phyloP scores from a whole-genome alignment of 352 stramenopile genomes.

The Globisporangium canariense region DNA sequence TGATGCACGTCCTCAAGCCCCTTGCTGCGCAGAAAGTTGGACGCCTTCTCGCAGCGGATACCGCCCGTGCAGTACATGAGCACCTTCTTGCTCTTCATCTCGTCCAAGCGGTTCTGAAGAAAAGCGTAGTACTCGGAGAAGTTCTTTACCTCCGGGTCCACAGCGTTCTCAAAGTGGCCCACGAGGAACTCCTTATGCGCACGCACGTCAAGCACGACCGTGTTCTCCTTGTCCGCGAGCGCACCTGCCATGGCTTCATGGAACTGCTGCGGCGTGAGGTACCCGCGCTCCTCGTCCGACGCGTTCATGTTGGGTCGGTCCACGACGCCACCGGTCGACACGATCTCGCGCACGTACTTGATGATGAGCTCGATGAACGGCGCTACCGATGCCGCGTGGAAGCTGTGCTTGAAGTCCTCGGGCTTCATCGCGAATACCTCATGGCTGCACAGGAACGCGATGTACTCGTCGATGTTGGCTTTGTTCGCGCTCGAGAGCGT shows the following conservation, averaged over 20 bases:
- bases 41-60: conserved; percentile 75
- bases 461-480: conserved; percentile 60
- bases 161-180: conserved; percentile 62
- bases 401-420: conserved; percentile 80
- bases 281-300: conserved; percentile 54
- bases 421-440: conserved; percentile 44
- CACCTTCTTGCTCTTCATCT: conserved; percentile 71
- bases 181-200: conserved; percentile 67
- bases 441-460: conserved; percentile 47
- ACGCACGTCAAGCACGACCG: conserved; percentile 57
- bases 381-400: conserved; percentile 29
- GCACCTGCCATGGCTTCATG: conserved; percentile 55
- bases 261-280: conserved; percentile 77
- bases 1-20: conserved; percentile 56
- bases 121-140: conserved; percentile 78
- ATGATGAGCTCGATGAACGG: conserved; percentile 66
- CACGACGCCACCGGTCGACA: conserved; percentile 53
- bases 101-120: conserved; percentile 49
- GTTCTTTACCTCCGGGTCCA: conserved; percentile 69
- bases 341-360: conserved; percentile 79
- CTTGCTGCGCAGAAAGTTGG: conserved; percentile 62
- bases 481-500: conserved; percentile 55
- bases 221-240: conserved; percentile 37
- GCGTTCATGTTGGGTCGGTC: conserved; percentile 49
- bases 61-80: conserved; percentile 80